These are phyloP conservation scores for Polysphondylium violaceum DNA, from an alignment of 78 protist species.

Conservation along the genomic window DNA sequence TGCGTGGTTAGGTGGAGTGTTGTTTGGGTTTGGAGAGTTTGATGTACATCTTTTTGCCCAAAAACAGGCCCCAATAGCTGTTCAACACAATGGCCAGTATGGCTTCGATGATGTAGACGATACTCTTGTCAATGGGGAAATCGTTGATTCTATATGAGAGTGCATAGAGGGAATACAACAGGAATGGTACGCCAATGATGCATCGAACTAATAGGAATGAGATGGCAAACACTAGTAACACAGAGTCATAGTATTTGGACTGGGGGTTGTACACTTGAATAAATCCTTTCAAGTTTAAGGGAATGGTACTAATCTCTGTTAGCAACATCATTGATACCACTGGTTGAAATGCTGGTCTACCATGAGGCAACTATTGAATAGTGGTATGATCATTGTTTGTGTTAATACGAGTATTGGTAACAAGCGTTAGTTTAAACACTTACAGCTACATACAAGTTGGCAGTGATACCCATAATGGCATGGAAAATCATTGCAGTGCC, in stretches of 20 bases:
- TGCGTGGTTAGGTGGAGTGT: too few relatives aligned
- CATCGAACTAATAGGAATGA: slow-evolving; percentile 17
- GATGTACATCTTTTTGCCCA: neutral
- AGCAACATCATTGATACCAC: slow-evolving; percentile 1
- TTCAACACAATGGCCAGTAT: neutral
- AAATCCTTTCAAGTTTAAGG: slow-evolving; percentile 44
- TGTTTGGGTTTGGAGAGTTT: too few relatives aligned
- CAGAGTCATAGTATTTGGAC: slow-evolving; percentile 6
- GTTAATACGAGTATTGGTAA: neutral
- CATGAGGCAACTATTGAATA: slow-evolving; percentile 23
- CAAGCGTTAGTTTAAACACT: neutral
- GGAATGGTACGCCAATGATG: slow-evolving; percentile 10
- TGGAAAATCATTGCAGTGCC: slow-evolving; percentile 48
- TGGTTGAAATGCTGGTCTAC: slow-evolving; percentile 20
- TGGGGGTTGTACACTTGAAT: slow-evolving; percentile 30
- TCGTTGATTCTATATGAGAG: neutral
- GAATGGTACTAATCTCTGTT: slow-evolving; percentile 45
- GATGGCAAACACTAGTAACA: slow-evolving; percentile 8
- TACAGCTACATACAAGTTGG: slow-evolving; percentile 37
- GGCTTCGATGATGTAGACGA: slow-evolving; percentile 5
- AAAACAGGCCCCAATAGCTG: slow-evolving; percentile 15
- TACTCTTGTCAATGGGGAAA: slow-evolving; percentile 32
- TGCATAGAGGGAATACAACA: neutral
- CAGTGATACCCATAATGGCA: slow-evolving; percentile 35
- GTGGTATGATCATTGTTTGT: neutral